These are phyloP conservation scores for Arthroderma uncinatum DNA, from an alignment of 2,329 filamentous ascomycete species.

Conservation along the genomic window DNA sequence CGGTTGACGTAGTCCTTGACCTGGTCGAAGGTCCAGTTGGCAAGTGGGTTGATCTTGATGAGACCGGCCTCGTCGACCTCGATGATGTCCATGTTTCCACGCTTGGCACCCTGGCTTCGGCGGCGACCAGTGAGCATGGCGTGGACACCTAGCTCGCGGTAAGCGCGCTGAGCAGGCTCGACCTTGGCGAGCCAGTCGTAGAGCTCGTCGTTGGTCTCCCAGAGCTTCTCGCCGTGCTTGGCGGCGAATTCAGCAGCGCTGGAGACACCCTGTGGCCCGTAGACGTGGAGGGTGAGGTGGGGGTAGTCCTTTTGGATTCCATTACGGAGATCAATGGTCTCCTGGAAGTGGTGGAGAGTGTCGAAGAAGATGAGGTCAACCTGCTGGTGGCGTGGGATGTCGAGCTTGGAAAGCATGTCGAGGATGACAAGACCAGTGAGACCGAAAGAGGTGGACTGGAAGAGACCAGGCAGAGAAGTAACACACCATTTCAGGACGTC, in stretches of 20 bases:
- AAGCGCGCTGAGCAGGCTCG: conserved; percentile 86
- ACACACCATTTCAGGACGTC: conserved; percentile 90
- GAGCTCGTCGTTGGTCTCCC: conserved; percentile 73
- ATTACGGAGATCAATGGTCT: conserved; percentile 64
- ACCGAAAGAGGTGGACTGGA: conserved; percentile 74
- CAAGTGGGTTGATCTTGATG: conserved; percentile 95
- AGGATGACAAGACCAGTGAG: conserved; percentile 70
- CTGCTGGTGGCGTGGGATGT: conserved; percentile 39
- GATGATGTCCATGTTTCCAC: conserved; percentile 79
- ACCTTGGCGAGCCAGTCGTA: conserved; percentile 98
- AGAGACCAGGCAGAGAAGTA: conserved; percentile 78
- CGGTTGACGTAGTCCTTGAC: conserved; percentile 79
- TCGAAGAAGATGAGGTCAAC: conserved; percentile 61
- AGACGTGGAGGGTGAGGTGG: conserved; percentile 71
- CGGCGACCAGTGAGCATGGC: conserved; percentile 88
- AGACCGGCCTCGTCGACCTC: conserved; percentile 85
- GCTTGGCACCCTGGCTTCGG: conserved; percentile 83
- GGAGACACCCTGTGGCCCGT: conserved; percentile 68
- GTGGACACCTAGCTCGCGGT: conserved; percentile 72
- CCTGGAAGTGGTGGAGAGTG: conserved; percentile 70
- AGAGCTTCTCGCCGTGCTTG: conserved; percentile 70
- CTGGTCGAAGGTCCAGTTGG: conserved; percentile 85
- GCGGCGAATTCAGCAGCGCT: conserved; percentile 67
- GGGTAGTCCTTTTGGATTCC: conserved; percentile 66
- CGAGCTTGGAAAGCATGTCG: conserved; percentile 51